These are phyloP conservation scores for Lippia alba DNA, from an alignment of 305 asterid species.

Conservation along the genomic window DNA sequence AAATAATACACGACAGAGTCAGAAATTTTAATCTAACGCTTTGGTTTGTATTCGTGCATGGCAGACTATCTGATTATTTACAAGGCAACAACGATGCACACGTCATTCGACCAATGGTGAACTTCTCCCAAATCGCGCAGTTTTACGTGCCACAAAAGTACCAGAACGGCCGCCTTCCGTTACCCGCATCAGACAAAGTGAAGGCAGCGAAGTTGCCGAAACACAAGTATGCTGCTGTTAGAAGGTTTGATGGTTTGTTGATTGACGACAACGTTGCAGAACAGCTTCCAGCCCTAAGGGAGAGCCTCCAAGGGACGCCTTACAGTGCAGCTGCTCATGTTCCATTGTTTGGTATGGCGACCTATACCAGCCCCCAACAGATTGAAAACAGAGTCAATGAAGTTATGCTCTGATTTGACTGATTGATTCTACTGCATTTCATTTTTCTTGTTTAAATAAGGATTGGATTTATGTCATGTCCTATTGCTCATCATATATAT, in stretches of 20 bases:
- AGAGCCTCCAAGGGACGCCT: conserved; percentile 16
- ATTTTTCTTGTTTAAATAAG: too few species aligned
- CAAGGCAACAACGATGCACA: conserved; percentile 6
- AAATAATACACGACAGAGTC: too few species aligned
- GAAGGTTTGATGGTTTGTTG: conserved; percentile 28
- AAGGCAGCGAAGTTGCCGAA: conserved; percentile 25
- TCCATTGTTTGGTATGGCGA: too few species aligned
- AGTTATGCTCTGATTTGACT: too few species aligned
- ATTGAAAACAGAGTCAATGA: too few species aligned
- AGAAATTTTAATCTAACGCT: too few species aligned
- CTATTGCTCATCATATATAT: too few species aligned
- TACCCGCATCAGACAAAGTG: background rate
- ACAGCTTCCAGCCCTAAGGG: conserved; percentile 15
- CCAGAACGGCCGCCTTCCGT: background rate
- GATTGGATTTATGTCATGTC: too few species aligned
- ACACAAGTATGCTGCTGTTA: conserved; percentile 26
- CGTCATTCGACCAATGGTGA: conserved; percentile 6
- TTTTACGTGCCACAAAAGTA: conserved; percentile 27
- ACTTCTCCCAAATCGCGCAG: background rate
- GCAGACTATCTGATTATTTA: conserved; percentile 30
- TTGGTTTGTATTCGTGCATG: background rate
- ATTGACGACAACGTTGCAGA: background rate
- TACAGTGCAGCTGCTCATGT: background rate
- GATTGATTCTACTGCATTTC: too few species aligned
- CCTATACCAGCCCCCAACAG: too few species aligned